Evolutionary conservation across 192 early-diverging fungal species (phyloP).

Genomic region (Physocladia obscura): DNA sequence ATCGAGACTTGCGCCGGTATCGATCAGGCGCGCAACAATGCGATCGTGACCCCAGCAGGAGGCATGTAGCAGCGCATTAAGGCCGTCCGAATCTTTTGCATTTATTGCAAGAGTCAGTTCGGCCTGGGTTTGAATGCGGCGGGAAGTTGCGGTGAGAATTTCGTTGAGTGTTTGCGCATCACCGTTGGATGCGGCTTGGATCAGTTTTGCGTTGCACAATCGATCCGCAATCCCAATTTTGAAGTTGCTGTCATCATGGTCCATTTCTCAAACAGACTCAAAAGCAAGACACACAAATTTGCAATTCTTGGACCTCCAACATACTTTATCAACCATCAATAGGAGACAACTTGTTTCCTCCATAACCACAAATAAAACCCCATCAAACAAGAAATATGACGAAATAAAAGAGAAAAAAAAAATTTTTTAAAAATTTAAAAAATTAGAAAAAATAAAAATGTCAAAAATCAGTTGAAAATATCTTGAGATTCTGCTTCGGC

Average conservation of each 20-base stretch:
- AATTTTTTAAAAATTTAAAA: too few species aligned
- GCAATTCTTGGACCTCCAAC: too few species aligned
- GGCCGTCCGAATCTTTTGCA: slow-evolving; percentile 81
- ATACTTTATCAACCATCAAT: too few species aligned
- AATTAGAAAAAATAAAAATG: too few species aligned
- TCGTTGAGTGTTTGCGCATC: slow-evolving; percentile 63
- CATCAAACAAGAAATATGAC: too few species aligned
- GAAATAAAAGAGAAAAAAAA: too few species aligned
- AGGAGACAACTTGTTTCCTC: too few species aligned
- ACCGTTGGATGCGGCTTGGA: slow-evolving; percentile 70
- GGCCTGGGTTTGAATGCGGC: neutral
- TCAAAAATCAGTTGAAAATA: slow-evolving; percentile 26
- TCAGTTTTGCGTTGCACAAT: neutral
- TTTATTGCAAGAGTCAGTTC: slow-evolving; percentile 71
- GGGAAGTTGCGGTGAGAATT: slow-evolving; percentile 55
- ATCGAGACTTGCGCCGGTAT: slow-evolving; percentile 74
- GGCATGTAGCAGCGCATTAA: slow-evolving; percentile 83
- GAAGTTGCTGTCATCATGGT: too few species aligned
- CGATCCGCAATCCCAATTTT: too few species aligned
- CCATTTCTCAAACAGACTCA: too few species aligned
- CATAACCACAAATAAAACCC: too few species aligned
- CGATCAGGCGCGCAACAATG: slow-evolving; percentile 68
- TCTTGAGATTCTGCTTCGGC: slow-evolving; percentile 8
- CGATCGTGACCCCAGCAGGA: slow-evolving; percentile 81
- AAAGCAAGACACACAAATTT: too few species aligned